Evolutionary conservation across 495 filamentous ascomycete species (phyloP).

Genomic region (Xylaria intraflava): DNA sequence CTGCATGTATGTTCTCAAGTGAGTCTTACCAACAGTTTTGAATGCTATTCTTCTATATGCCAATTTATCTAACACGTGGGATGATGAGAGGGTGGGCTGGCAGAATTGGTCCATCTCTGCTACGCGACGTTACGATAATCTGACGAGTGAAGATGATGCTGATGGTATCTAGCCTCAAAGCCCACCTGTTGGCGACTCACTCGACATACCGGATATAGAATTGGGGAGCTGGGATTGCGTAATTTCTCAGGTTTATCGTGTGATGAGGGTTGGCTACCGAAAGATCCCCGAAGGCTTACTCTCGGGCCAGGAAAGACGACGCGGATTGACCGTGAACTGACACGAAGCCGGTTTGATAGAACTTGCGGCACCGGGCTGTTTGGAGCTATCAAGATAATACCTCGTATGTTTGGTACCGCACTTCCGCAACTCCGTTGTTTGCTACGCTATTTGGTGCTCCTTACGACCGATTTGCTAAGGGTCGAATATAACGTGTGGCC

Average conservation of each 20-base stretch:
- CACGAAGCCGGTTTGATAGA: conserved; percentile 21
- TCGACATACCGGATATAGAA: too few species aligned
- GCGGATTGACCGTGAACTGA: conserved; percentile 12
- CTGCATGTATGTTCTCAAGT: neutral
- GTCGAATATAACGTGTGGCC: too few species aligned
- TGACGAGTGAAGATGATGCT: neutral
- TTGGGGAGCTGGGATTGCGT: too few species aligned
- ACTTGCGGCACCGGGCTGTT: conserved; percentile 5
- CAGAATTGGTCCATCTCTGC: neutral
- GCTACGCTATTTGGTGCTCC: conserved; percentile 35
- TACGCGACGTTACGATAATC: neutral
- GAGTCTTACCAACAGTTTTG: conserved; percentile 4
- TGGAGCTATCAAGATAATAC: conserved; percentile 7
- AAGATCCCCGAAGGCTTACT: conserved; percentile 12
- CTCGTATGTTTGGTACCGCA: conserved; percentile 23
- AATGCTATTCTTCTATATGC: conserved; percentile 1
- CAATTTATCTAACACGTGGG: conserved; percentile 8
- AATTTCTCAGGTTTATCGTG: too few species aligned
- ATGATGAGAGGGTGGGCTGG: neutral
- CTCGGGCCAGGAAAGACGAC: conserved; percentile 4
- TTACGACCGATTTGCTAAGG: too few species aligned
- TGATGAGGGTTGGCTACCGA: conserved; percentile 1
- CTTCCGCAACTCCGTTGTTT: conserved; percentile 22
- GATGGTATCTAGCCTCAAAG: too few species aligned
- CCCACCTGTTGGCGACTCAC: too few species aligned